Evolutionary conservation across 1,284 basidiomycete species (phyloP).

Genomic region (Agaricales sp.): DNA sequence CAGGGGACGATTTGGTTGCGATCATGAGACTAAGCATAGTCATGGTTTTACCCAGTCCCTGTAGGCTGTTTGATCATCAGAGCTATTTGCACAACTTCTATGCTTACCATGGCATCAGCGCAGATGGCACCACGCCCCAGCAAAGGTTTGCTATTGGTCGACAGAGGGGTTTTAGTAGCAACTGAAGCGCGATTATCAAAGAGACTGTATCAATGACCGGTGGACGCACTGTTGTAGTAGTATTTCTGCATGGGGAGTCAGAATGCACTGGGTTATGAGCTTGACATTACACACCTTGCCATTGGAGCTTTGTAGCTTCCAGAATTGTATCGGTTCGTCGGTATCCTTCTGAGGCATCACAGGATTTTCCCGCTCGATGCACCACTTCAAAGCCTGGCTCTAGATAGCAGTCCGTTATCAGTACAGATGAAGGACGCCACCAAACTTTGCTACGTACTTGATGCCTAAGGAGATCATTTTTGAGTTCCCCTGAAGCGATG

Average conservation of each 20-base stretch:
- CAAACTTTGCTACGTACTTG: conserved; percentile 38
- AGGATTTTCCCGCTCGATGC: conserved; percentile 68
- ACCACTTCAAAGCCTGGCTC: conserved; percentile 75
- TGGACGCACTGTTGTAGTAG: conserved; percentile 54
- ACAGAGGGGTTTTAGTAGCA: conserved; percentile 72
- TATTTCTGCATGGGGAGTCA: conserved; percentile 29
- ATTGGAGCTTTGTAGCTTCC: conserved; percentile 54
- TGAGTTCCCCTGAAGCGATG: conserved; percentile 47
- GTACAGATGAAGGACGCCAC: conserved; percentile 1
- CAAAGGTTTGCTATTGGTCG: conserved; percentile 37
- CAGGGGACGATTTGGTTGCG: conserved; percentile 59
- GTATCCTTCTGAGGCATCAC: conserved; percentile 49
- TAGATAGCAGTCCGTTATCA: conserved; percentile 17
- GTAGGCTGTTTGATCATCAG: conserved; percentile 28
- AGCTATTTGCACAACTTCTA: conserved; percentile 9
- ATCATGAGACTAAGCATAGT: conserved; percentile 72
- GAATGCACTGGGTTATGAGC: neutral
- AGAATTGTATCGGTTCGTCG: conserved; percentile 81
- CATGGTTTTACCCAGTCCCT: conserved; percentile 60
- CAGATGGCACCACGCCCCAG: conserved; percentile 79
- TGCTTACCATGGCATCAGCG: conserved; percentile 83
- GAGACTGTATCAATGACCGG: neutral
- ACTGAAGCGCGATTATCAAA: conserved; percentile 32
- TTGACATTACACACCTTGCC: conserved; percentile 31
- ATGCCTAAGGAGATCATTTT: conserved; percentile 68